Percentiles rank a stretch among this genome's conserved stretches.
phyloP scores from a whole-genome alignment of 2,329 filamentous ascomycete species.

The Trichoderma oligosporum region DNA sequence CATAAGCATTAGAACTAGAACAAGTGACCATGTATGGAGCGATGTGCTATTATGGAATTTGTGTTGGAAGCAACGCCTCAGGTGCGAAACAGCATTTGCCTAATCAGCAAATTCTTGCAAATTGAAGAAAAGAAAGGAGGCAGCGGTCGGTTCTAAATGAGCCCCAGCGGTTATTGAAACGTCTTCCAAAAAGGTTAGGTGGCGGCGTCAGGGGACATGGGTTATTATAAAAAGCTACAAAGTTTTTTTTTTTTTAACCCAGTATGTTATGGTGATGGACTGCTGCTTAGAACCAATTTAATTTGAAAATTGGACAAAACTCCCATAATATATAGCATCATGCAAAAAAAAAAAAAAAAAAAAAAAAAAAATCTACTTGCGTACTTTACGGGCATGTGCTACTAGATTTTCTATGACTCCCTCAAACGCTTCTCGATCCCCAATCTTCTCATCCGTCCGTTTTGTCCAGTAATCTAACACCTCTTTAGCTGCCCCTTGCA shows the following conservation, averaged over 20 bases:
- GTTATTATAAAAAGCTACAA: not conserved
- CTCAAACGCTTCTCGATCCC: slow-evolving; percentile 90
- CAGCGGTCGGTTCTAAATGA: not conserved
- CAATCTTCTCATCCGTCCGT: slow-evolving; percentile 77
- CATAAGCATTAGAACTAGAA: slow-evolving; percentile 31
- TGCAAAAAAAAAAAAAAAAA: slow-evolving; percentile 6
- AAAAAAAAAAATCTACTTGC: slow-evolving; percentile 55
- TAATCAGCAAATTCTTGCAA: not conserved
- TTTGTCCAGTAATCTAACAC: slow-evolving; percentile 87
- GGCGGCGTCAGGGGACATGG: slow-evolving; percentile 3
- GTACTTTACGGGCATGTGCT: slow-evolving; percentile 80
- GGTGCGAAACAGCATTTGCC: not conserved
- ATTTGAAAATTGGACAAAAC: slow-evolving; percentile 22
- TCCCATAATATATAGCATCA: slow-evolving; percentile 4
- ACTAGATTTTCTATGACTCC: slow-evolving; percentile 96
- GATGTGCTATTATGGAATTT: not conserved
- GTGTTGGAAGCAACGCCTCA: not conserved
- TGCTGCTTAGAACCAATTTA: slow-evolving; percentile 24
- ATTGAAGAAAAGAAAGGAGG: not conserved
- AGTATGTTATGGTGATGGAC: slow-evolving; percentile 30
- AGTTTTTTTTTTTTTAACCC: slow-evolving; percentile 24
- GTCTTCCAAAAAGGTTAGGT: not conserved
- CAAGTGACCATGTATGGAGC: slow-evolving; percentile 1
- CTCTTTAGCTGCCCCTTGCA: slow-evolving; percentile 69
- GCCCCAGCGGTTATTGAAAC: not conserved